A percentile compares a stretch with the other conserved stretches of the same genome.
Evolutionary conservation across 179 eudicot species (phyloP).

Genomic region (Beta lomatogona): DNA sequence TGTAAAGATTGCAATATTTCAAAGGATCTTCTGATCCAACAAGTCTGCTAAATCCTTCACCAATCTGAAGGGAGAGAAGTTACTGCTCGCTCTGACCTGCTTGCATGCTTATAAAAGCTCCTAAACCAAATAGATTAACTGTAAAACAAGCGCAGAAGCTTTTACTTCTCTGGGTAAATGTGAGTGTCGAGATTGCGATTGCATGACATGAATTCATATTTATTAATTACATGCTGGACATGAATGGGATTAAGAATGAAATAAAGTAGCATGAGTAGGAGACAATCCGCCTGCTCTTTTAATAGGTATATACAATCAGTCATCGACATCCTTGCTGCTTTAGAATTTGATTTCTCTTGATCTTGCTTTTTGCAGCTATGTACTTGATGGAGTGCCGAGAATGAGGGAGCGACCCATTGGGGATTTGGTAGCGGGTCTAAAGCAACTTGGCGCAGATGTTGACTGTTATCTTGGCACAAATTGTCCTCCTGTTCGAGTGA

Average conservation of each 20-base stretch:
- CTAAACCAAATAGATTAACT: not conserved
- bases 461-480: constrained; percentile 91
- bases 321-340: constrained; percentile 1
- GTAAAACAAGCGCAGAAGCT: not conserved
- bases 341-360: not conserved
- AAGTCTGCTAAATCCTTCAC: not conserved
- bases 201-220: not conserved
- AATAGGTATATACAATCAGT: not conserved
- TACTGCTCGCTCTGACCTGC: not conserved
- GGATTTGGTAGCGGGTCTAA: constrained; percentile 87
- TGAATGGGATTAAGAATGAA: constrained; percentile 1
- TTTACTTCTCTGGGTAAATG: not conserved
- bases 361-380: constrained; percentile 49
- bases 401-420: constrained; percentile 99
- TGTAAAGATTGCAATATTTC: not conserved
- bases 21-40: too few relatives aligned
- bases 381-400: constrained; percentile 97
- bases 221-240: not conserved
- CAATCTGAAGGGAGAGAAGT: not conserved
- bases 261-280: not conserved
- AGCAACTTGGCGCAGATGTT: constrained; percentile 96
- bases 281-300: not conserved
- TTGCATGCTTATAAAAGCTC: not conserved
- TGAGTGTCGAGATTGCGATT: not conserved
- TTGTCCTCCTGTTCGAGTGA: constrained; percentile 93